Percentiles rank a stretch among this genome's conserved stretches.
phyloP scores from a whole-genome alignment of 2,329 filamentous ascomycete species.

The Malbranchea zuffiana region DNA sequence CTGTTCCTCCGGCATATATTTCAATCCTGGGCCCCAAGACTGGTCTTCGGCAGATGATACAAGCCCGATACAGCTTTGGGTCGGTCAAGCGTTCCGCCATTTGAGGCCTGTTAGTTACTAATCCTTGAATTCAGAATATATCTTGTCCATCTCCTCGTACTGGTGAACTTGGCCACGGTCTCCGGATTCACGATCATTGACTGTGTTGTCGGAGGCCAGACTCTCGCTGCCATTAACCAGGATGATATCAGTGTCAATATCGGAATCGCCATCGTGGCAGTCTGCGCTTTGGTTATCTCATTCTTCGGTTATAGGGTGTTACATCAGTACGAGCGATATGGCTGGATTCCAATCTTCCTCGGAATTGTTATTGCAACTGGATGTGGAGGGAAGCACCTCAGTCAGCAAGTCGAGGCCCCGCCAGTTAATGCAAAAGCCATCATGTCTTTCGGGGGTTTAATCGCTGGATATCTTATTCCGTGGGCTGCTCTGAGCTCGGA shows the following conservation, averaged over 20 bases:
- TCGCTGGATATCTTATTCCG: conserved; percentile 20
- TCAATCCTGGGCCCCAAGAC: conserved; percentile 21
- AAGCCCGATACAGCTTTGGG: conserved; percentile 23
- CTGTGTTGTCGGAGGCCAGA: conserved; percentile 56
- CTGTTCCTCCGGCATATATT: conserved; percentile 18
- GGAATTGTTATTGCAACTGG: conserved; percentile 17
- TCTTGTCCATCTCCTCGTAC: conserved; percentile 45
- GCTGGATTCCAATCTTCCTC: conserved; percentile 17
- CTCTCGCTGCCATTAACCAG: conserved; percentile 53
- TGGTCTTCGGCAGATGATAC: conserved; percentile 24
- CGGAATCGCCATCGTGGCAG: conserved; percentile 51
- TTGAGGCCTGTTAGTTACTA: too few species aligned
- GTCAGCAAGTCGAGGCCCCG: conserved; percentile 10
- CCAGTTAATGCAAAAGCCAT: conserved; percentile 13
- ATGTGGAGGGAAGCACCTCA: conserved; percentile 16
- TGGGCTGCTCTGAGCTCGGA: conserved; percentile 18
- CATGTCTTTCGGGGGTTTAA: conserved; percentile 17
- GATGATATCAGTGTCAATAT: conserved; percentile 34
- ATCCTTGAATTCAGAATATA: conserved; percentile 9
- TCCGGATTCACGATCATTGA: conserved; percentile 54
- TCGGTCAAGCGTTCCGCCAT: too few species aligned
- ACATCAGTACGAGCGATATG: conserved; percentile 54
- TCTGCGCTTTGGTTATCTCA: conserved; percentile 53
- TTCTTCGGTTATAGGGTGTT: conserved; percentile 59
- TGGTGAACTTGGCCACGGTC: conserved; percentile 53